phyloP scores from a whole-genome alignment of 139 green algal genomes.

The Volvox africanus region DNA sequence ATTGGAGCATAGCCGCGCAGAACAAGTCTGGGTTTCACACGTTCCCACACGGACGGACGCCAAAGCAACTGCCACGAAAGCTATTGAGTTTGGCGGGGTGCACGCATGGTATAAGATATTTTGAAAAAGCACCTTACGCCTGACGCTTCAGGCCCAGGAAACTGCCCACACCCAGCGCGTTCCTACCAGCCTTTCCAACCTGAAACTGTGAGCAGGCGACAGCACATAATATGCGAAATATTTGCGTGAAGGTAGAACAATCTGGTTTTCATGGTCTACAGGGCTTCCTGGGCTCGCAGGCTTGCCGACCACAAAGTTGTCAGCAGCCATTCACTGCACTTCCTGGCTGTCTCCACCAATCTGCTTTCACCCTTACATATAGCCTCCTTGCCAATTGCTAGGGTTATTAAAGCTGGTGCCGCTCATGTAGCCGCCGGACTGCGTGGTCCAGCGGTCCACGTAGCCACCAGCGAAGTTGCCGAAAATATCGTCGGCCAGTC shows the following conservation, averaged over 20 bases:
- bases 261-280: too few relatives aligned
- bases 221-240: too few relatives aligned
- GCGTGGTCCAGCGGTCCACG: not conserved
- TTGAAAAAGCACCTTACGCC: too few relatives aligned
- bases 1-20: not conserved
- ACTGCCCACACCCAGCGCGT: too few relatives aligned
- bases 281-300: too few relatives aligned
- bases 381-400: slow-evolving; percentile 37
- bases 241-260: too few relatives aligned
- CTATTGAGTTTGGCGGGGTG: not conserved
- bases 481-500: slow-evolving; percentile 5
- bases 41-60: not conserved
- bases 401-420: slow-evolving; percentile 9
- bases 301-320: not conserved
- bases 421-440: slow-evolving; percentile 14
- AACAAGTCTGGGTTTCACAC: not conserved
- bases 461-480: slow-evolving; percentile 11
- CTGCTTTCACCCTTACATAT: not conserved
- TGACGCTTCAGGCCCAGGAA: too few relatives aligned
- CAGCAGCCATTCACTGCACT: not conserved
- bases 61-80: not conserved
- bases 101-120: too few relatives aligned
- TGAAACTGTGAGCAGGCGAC: too few relatives aligned
- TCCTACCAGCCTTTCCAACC: too few relatives aligned
- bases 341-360: not conserved